A percentile compares a stretch with the other conserved stretches of the same genome.
These are phyloP conservation scores for Papiliotrema terrestris DNA, from an alignment of 1,284 basidiomycete species.

Conservation along the genomic window DNA sequence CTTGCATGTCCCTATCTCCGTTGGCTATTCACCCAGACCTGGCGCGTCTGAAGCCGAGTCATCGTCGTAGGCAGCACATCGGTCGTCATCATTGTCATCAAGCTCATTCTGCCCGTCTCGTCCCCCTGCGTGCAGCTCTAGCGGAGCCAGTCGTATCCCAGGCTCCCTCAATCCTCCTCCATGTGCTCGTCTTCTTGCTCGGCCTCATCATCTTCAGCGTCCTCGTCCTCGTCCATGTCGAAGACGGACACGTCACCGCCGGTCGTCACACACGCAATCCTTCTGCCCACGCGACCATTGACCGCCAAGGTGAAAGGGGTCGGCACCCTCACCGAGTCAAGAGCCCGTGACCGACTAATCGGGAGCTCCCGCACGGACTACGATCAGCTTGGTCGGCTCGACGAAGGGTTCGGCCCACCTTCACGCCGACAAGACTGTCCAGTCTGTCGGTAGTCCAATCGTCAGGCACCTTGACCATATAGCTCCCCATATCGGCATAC, in stretches of 20 bases:
- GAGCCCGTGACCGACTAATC: background rate
- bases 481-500: constrained; percentile 11
- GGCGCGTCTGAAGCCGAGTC: too few species aligned
- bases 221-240: constrained; percentile 40
- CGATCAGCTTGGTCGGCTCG: background rate
- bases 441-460: background rate
- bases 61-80: too few species aligned
- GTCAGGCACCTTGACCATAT: constrained; percentile 1
- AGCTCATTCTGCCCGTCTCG: too few species aligned
- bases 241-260: constrained; percentile 32
- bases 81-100: too few species aligned
- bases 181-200: constrained; percentile 17
- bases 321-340: background rate
- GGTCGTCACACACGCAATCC: constrained; percentile 31
- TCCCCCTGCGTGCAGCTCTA: too few species aligned
- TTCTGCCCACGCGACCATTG: constrained; percentile 33
- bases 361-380: background rate
- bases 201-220: constrained; percentile 17
- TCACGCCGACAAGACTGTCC: too few species aligned
- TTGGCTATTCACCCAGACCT: too few species aligned
- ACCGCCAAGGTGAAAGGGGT: constrained; percentile 21
- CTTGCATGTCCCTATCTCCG: too few species aligned
- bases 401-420: background rate
- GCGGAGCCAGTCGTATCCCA: too few species aligned
- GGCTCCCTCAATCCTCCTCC: constrained; percentile 1